These are phyloP conservation scores for Salix koriyanagi DNA, from an alignment of 345 rosid genomes.

Conservation along the genomic window DNA sequence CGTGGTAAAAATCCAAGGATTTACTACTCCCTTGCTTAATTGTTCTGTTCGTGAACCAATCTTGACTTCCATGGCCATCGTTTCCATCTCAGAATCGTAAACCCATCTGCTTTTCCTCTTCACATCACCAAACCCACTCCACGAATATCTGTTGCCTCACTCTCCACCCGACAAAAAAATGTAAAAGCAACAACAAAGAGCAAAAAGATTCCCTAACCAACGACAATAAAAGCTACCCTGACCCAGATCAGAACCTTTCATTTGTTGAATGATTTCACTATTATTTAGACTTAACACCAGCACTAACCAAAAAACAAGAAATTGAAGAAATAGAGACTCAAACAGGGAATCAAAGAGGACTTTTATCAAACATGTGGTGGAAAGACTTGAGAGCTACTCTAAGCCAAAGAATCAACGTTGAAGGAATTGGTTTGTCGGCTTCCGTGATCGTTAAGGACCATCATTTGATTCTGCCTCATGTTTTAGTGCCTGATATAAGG, in stretches of 20 bases:
- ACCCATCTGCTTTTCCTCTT: constrained; percentile 29
- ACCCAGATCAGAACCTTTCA: constrained; percentile 24
- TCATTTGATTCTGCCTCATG: constrained; percentile 76
- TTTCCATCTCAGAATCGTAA: constrained; percentile 18
- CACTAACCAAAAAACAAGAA: constrained; percentile 23
- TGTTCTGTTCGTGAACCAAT: constrained; percentile 38
- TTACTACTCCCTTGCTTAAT: constrained; percentile 27
- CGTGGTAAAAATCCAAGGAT: too few species aligned
- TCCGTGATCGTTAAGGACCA: constrained; percentile 54
- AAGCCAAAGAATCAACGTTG: constrained; percentile 84
- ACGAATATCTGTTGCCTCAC: constrained; percentile 24
- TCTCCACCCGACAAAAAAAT: constrained; percentile 35
- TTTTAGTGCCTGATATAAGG: constrained; percentile 64
- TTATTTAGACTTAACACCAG: constrained; percentile 16
- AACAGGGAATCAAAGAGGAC: constrained; percentile 5
- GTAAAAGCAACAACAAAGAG: constrained; percentile 35
- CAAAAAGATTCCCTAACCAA: not conserved
- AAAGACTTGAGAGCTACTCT: constrained; percentile 75
- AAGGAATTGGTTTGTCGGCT: constrained; percentile 69
- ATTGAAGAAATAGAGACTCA: constrained; percentile 16
- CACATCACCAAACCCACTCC: constrained; percentile 25
- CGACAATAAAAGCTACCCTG: constrained; percentile 6
- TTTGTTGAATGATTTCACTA: constrained; percentile 40
- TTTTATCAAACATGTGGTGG: constrained; percentile 95
- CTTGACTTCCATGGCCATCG: constrained; percentile 11